Conservation (phyloP, 805 yeast species). For the Metschnikowia santaceciliae region DNA sequence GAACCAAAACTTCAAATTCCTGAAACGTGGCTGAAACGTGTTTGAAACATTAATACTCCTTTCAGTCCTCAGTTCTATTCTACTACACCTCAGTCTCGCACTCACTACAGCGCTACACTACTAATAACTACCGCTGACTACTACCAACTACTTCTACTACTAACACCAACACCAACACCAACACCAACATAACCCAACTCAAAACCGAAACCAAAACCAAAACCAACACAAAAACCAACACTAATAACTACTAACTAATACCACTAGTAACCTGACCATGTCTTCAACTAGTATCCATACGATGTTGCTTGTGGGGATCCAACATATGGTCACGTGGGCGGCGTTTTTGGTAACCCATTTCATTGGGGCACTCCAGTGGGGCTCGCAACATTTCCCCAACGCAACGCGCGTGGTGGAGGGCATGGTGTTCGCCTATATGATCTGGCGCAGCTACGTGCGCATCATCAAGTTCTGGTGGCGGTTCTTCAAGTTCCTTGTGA, state of each 20-base stretch:
- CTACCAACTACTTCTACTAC: no score
- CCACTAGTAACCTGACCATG: background rate
- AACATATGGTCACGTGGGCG: background rate
- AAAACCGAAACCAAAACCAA: no score
- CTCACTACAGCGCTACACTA: no score
- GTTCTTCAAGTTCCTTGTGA: constrained; percentile 6
- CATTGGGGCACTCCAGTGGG: background rate
- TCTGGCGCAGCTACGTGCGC: constrained; percentile 8
- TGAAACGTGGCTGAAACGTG: no score
- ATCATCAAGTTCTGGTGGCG: constrained; percentile 14
- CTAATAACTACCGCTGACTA: no score
- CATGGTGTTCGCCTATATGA: constrained; percentile 7
- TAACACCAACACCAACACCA: no score
- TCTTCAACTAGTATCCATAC: constrained; percentile 4
- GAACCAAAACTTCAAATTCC: no score
- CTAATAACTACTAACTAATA: no score
- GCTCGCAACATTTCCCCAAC: constrained; percentile 5
- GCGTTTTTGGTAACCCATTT: background rate
- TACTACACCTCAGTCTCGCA: no score
- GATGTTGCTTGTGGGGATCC: background rate
- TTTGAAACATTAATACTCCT: no score
- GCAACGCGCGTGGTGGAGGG: constrained; percentile 5
- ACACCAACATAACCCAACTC: no score
- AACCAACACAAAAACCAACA: background rate
- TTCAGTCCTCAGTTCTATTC: no score